These are phyloP conservation scores for Hirschioporus abietinus DNA, from an alignment of 768 basidiomycete genomes.

Conservation along the genomic window DNA sequence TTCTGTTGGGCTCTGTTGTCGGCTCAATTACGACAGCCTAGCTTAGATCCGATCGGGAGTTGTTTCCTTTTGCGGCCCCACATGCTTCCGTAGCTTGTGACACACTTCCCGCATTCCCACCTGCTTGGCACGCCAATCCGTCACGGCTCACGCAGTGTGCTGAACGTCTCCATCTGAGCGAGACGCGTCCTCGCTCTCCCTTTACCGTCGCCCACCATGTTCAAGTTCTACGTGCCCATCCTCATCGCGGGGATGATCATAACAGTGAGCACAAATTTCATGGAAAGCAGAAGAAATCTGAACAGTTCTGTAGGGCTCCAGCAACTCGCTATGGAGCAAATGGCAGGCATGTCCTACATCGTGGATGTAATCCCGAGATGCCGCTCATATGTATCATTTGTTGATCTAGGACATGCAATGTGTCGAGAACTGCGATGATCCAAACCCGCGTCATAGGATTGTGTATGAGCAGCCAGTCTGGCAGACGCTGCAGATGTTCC, in stretches of 20 bases:
- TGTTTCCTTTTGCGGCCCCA: not conserved
- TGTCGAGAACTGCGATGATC: conserved; percentile 82
- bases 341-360: conserved; percentile 53
- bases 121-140: no score
- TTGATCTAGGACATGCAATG: conserved; percentile 87
- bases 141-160: no score
- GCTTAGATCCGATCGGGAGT: not conserved
- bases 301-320: conserved; percentile 50
- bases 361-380: not conserved
- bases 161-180: no score
- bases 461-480: conserved; percentile 94
- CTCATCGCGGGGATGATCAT: conserved; percentile 92
- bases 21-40: not conserved
- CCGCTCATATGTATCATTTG: conserved; percentile 6
- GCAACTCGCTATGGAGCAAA: conserved; percentile 78
- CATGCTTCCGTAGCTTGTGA: not conserved
- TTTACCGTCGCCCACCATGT: conserved; percentile 36
- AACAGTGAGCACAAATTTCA: conserved; percentile 45
- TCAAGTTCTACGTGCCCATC: conserved; percentile 59
- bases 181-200: conserved; percentile 8
- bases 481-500: conserved; percentile 89
- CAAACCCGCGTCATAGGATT: conserved; percentile 53
- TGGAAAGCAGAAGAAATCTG: not conserved
- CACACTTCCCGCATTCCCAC: not conserved
- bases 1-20: not conserved